These are phyloP conservation scores for Kuraishia cidri DNA, from an alignment of 805 yeast genomes.

Conservation along the genomic window DNA sequence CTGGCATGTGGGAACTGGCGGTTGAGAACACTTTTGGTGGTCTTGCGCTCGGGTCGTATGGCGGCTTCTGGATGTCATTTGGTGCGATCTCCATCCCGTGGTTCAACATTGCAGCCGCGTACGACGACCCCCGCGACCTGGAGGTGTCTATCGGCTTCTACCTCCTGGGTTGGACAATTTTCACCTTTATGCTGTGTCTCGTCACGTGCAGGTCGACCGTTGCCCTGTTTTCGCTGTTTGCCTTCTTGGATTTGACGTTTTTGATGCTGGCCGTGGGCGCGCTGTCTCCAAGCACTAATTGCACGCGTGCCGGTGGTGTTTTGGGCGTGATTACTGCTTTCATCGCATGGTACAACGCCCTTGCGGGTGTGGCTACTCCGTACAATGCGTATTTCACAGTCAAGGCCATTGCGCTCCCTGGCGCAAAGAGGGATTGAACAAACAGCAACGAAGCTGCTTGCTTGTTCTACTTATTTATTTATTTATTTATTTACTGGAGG, in stretches of 20 bases:
- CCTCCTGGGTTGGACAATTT: constrained; percentile 55
- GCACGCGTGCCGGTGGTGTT: constrained; percentile 51
- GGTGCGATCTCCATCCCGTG: constrained; percentile 55
- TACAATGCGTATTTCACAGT: constrained; percentile 52
- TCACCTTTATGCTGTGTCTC: constrained; percentile 47
- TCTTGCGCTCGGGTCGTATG: constrained; percentile 49
- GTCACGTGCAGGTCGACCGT: constrained; percentile 50
- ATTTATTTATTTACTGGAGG: too few relatives aligned
- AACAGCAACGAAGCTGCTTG: too few relatives aligned
- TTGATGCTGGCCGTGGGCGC: constrained; percentile 39
- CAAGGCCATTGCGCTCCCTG: constrained; percentile 19
- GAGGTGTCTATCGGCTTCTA: constrained; percentile 49
- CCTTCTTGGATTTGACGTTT: constrained; percentile 45
- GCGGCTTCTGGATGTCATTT: constrained; percentile 74
- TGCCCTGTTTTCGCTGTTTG: constrained; percentile 42
- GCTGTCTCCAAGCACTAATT: constrained; percentile 30
- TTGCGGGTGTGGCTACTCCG: constrained; percentile 56
- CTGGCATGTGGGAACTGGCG: constrained; percentile 74
- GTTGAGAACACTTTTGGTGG: constrained; percentile 73
- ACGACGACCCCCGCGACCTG: constrained; percentile 31
- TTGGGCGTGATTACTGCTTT: constrained; percentile 54
- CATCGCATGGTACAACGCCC: constrained; percentile 64
- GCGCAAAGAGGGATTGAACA: too few relatives aligned
- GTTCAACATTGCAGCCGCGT: constrained; percentile 47
- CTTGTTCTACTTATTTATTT: too few relatives aligned